Evolutionary conservation across 768 basidiomycete genomes (phyloP).

Genomic region (Lepiota venenata): DNA sequence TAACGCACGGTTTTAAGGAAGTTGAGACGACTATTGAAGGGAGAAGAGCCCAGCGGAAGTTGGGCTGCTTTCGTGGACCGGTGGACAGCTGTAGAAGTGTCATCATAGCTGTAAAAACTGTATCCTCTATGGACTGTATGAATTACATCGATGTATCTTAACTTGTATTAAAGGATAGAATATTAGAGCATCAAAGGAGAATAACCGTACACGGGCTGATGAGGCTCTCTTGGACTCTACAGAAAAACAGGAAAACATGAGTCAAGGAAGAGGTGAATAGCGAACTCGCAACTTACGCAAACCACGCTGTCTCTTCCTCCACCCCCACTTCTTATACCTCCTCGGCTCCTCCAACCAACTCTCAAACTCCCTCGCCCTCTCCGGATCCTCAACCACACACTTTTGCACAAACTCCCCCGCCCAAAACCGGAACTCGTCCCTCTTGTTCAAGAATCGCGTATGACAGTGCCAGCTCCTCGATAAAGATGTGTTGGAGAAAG

Average conservation of each 20-base stretch:
- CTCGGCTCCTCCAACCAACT: slow-evolving; percentile 29
- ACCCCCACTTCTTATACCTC: slow-evolving; percentile 36
- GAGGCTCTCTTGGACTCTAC: slow-evolving; percentile 7
- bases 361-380: slow-evolving; percentile 23
- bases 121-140: too few relatives aligned
- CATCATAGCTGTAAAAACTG: neutral
- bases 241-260: neutral
- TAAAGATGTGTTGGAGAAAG: slow-evolving; percentile 34
- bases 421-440: slow-evolving; percentile 31
- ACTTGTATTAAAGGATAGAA: neutral
- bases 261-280: neutral
- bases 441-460: slow-evolving; percentile 39
- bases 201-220: slow-evolving; percentile 4
- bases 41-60: slow-evolving; percentile 9
- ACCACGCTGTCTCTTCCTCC: slow-evolving; percentile 35
- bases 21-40: slow-evolving; percentile 5
- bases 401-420: slow-evolving; percentile 26
- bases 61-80: slow-evolving; percentile 17
- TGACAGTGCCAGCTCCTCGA: slow-evolving; percentile 40
- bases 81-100: slow-evolving; percentile 3
- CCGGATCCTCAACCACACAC: slow-evolving; percentile 23
- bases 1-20: slow-evolving; percentile 16
- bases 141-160: neutral
- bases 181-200: neutral
- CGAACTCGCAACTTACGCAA: slow-evolving; percentile 21